Evolutionary conservation across 2,329 filamentous ascomycete species (phyloP).

Genomic region (Ceratocystis colombiana): DNA sequence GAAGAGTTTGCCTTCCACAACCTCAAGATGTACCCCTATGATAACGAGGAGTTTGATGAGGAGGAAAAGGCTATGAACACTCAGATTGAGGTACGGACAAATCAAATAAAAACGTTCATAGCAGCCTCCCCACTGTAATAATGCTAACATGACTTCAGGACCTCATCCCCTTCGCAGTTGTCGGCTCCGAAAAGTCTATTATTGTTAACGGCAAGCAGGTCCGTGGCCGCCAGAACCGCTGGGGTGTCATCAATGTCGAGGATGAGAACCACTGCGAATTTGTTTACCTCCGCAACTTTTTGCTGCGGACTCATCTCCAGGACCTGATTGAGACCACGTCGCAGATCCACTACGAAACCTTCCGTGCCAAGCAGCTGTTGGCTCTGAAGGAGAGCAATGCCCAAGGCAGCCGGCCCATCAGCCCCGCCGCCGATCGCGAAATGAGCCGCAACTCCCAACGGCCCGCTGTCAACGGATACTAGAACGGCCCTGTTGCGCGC

Average conservation of each 20-base stretch:
- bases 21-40: constrained; percentile 99
- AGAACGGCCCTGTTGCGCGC: constrained; percentile 33
- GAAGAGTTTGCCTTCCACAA: constrained; percentile 99
- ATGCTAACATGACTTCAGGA: constrained; percentile 48
- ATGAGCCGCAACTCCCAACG: constrained; percentile 94
- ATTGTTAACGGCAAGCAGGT: constrained; percentile 97
- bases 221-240: constrained; percentile 94
- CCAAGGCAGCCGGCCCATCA: constrained; percentile 80
- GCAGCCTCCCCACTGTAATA: neutral
- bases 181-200: constrained; percentile 96
- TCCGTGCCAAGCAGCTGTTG: constrained; percentile 97
- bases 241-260: constrained; percentile 99
- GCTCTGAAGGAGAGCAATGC: constrained; percentile 97
- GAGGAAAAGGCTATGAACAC: constrained; percentile 90
- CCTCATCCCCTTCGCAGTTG: constrained; percentile 93
- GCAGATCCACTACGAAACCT: constrained; percentile 99
- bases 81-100: constrained; percentile 74
- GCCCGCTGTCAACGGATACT: constrained; percentile 99
- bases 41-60: constrained; percentile 96
- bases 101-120: neutral
- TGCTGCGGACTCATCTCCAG: constrained; percentile 95
- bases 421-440: constrained; percentile 86
- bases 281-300: constrained; percentile 94
- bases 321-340: constrained; percentile 98
- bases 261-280: constrained; percentile 99